A percentile compares a stretch with the other conserved stretches of the same genome.
phyloP scores from a whole-genome alignment of 2,329 filamentous ascomycete species.

The Myriosclerotinia duriaeana region DNA sequence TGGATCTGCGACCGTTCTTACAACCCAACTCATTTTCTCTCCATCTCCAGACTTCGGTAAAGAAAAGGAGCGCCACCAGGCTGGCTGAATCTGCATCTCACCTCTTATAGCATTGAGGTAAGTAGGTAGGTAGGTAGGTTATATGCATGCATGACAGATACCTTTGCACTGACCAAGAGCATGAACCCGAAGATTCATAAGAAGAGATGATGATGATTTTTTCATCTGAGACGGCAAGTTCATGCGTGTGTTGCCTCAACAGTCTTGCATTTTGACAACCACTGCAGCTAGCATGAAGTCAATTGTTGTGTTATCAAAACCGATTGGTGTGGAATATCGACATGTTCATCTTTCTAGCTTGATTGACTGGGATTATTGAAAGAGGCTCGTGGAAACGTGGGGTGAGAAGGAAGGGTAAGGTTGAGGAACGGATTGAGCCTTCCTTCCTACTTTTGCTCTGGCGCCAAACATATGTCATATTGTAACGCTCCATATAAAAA shows the following conservation, averaged over 20 bases:
- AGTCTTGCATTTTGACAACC: conserved; percentile 4
- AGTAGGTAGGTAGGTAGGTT: neutral
- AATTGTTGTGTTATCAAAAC: neutral
- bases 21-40: neutral
- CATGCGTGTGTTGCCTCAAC: conserved; percentile 9
- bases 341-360: neutral
- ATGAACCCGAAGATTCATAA: conserved; percentile 6
- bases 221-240: conserved; percentile 5
- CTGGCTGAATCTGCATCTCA: conserved; percentile 20
- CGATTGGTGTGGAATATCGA: neutral
- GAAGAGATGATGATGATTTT: neutral
- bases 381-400: conserved; percentile 21
- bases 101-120: conserved; percentile 10
- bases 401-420: conserved; percentile 1
- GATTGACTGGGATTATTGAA: neutral
- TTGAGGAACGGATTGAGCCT: neutral
- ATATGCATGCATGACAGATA: conserved; percentile 4
- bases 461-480: conserved; percentile 9
- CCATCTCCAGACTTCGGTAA: conserved; percentile 19
- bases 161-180: conserved; percentile 6
- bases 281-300: neutral
- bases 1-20: conserved; percentile 12
- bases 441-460: conserved; percentile 7
- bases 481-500: conserved; percentile 17
- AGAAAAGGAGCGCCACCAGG: neutral